phyloP scores from a whole-genome alignment of 331 rosid genomes.

The Prunus yedoensis region DNA sequence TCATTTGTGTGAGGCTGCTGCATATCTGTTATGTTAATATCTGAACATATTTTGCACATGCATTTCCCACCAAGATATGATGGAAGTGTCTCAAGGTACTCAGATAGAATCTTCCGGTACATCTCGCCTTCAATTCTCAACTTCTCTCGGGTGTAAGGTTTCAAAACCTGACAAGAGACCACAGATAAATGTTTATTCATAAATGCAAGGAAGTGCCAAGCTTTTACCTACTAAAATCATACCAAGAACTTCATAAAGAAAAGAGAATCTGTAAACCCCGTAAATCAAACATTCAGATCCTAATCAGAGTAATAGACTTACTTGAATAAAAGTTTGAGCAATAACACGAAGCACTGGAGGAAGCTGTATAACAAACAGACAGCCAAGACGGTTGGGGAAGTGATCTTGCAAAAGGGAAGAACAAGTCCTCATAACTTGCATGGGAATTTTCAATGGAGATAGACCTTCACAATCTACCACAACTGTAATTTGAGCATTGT shows the following conservation, averaged over 20 bases:
- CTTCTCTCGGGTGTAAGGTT: conserved; percentile 64
- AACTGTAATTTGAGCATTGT: conserved; percentile 59
- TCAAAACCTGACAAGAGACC: conserved; percentile 48
- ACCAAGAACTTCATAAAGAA: neutral
- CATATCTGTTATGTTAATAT: conserved; percentile 17
- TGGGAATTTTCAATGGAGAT: conserved; percentile 67
- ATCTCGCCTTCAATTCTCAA: conserved; percentile 61
- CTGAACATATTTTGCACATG: conserved; percentile 57
- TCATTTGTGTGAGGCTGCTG: conserved; percentile 29
- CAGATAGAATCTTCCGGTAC: conserved; percentile 50
- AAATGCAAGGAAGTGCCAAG: neutral
- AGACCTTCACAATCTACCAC: conserved; percentile 83
- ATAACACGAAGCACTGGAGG: conserved; percentile 60
- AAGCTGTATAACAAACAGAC: conserved; percentile 64
- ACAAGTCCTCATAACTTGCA: conserved; percentile 78
- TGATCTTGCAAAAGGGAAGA: conserved; percentile 76
- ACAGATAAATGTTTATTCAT: conserved; percentile 9
- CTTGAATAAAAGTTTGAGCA: conserved; percentile 70
- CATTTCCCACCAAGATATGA: conserved; percentile 70
- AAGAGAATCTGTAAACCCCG: neutral
- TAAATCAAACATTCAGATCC: conserved; percentile 4
- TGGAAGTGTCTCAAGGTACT: conserved; percentile 49
- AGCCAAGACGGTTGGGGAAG: conserved; percentile 87
- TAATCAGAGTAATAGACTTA: conserved; percentile 26
- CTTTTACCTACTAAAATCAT: neutral